phyloP scores from a whole-genome alignment of 768 basidiomycete species.

The Butyriboletus loyo region DNA sequence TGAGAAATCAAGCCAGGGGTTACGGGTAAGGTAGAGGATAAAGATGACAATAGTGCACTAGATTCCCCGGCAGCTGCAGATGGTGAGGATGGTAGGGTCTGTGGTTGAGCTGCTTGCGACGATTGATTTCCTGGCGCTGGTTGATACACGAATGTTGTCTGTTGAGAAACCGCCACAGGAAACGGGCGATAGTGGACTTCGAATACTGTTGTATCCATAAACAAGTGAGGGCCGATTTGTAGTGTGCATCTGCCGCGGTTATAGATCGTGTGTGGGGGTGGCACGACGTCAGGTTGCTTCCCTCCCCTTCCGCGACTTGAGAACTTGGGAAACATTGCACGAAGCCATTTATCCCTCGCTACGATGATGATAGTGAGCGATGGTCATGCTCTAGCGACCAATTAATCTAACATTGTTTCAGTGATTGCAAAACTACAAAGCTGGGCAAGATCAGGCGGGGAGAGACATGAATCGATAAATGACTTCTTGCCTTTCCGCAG shows the following conservation, averaged over 20 bases:
- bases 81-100: constrained; percentile 15
- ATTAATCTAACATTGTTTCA: constrained; percentile 59
- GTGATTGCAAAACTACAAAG: constrained; percentile 58
- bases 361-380: constrained; percentile 15
- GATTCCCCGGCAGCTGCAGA: constrained; percentile 29
- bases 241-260: constrained; percentile 66
- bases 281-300: constrained; percentile 49
- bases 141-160: constrained; percentile 27
- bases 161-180: constrained; percentile 20
- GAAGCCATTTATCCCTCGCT: constrained; percentile 75
- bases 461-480: neutral
- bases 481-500: constrained; percentile 54
- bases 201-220: constrained; percentile 63
- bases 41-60: constrained; percentile 44
- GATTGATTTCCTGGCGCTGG: constrained; percentile 19
- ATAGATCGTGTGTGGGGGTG: constrained; percentile 66
- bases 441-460: constrained; percentile 35
- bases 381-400: constrained; percentile 9
- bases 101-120: constrained; percentile 31
- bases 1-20: constrained; percentile 57
- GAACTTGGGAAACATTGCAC: constrained; percentile 64
- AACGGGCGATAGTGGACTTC: constrained; percentile 66
- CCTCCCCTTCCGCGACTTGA: constrained; percentile 60
- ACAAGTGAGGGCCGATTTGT: constrained; percentile 72
- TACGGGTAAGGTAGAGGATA: constrained; percentile 45